Conservation (phyloP, 345 rosid genomes). For the Gossypium ekmanianum region DNA sequence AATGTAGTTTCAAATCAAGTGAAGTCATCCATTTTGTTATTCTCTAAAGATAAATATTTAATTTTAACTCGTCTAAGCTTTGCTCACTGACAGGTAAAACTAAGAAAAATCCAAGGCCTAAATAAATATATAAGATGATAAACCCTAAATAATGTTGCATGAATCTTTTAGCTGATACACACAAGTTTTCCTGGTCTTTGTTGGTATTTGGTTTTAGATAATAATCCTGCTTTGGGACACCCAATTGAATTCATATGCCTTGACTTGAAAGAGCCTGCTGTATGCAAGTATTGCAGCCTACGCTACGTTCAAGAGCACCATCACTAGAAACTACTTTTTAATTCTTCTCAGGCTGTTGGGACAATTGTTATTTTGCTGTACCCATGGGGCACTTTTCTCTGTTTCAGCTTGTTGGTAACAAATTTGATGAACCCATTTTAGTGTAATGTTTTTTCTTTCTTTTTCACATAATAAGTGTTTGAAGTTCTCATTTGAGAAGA, state of each 20-base stretch:
- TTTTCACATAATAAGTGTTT: not conserved
- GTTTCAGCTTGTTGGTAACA: not conserved
- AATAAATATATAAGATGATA: not conserved
- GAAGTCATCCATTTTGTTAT: not conserved
- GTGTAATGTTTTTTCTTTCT: not conserved
- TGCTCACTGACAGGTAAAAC: not conserved
- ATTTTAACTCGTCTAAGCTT: not conserved
- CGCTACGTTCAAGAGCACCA: constrained; percentile 91
- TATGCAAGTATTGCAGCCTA: constrained; percentile 96
- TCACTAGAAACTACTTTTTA: constrained; percentile 37
- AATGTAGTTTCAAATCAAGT: not conserved
- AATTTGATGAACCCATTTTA: not conserved
- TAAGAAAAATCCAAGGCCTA: not conserved
- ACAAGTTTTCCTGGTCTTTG: not conserved
- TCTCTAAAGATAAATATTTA: not conserved
- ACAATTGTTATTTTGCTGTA: not conserved
- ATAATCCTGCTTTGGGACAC: constrained; percentile 80
- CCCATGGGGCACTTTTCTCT: not conserved
- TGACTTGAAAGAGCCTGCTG: constrained; percentile 73
- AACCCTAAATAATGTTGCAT: not conserved
- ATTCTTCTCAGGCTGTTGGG: not conserved
- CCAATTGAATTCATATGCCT: constrained; percentile 97
- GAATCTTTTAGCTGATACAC: not conserved
- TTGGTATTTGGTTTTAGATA: constrained; percentile 40
- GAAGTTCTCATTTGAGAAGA: not conserved